Evolutionary conservation across 129 eudicot species (phyloP), one percentile per base, ranked within the genome.

Genomic region (Deinandra increscens): DNA sequence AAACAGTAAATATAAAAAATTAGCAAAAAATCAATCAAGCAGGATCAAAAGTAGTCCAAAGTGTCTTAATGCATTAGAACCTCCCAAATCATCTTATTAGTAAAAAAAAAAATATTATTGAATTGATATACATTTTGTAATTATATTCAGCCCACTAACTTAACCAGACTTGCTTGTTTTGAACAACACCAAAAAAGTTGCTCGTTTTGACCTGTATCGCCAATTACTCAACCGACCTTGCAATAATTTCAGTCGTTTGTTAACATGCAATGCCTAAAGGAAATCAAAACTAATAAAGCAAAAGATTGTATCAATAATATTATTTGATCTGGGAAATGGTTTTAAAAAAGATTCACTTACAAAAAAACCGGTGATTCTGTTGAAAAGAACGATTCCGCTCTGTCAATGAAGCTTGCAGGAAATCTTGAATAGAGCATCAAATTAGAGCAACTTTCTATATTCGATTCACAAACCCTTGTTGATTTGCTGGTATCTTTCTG

Each of bases 331-430:
- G 15, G 17, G 9, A 26, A 64, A 55, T 41, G 56, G 43, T 66
- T 66, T 75, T 55, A 23, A 55, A 66, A 44, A 43, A 75, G 33
- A 41, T 61, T 50, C 76, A 61, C 55, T 77, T 77, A 77, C 79
- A 74, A 0, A 42, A 60, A 70, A 61, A 68, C 68, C 10, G 71
- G 61, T 2, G 79, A 60, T 73, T 82, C 88, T 45, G 91, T 78
- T n/a, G 95, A 69, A 66, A 93, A 93, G 78, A 93, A 93, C 73
- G 76, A 74, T 81, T 93, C 95, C 5, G 93, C 97, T 69, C 75
- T 81, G 22, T 74, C 78, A 10, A 93, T 80, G 51, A 93, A 84
- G 77, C 87, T 85, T 39, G 49, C 75, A 23, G 99, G 90, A 62
- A 93, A 87, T 71, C 99, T 85, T 14, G 79, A 82, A 63, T 92